These are phyloP conservation scores for Sporothrix pseudoabietina DNA, from an alignment of 2,329 filamentous ascomycete species.

Conservation along the genomic window DNA sequence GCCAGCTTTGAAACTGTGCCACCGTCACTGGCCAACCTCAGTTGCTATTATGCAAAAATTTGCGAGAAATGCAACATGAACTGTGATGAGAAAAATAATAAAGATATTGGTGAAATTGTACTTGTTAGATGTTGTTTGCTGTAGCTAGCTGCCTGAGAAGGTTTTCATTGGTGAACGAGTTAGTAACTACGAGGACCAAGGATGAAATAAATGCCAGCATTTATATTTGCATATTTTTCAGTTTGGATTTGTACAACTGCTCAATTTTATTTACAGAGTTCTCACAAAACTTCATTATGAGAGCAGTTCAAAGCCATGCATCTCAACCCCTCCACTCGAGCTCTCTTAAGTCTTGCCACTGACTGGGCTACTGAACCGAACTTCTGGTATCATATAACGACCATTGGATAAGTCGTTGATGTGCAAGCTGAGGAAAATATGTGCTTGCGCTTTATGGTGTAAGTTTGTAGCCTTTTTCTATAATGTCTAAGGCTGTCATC, in stretches of 20 bases:
- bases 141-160: neutral
- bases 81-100: neutral
- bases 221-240: neutral
- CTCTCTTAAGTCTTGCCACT: no score
- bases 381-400: neutral
- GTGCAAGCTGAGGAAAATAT: neutral
- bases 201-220: neutral
- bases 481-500: neutral
- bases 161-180: neutral
- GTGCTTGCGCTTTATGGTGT: neutral
- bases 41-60: neutral
- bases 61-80: neutral
- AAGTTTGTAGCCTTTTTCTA: neutral
- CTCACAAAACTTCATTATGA: neutral
- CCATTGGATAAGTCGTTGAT: neutral
- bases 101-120: neutral
- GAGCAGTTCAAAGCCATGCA: no score
- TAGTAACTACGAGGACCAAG: neutral
- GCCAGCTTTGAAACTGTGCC: neutral
- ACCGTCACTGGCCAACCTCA: constrained; percentile 3
- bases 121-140: neutral
- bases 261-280: neutral
- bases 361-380: no score
- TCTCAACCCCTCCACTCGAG: no score
- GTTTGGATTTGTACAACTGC: neutral